phyloP scores from a whole-genome alignment of 2,329 filamentous ascomycete genomes.

The Colletotrichum simmondsii region DNA sequence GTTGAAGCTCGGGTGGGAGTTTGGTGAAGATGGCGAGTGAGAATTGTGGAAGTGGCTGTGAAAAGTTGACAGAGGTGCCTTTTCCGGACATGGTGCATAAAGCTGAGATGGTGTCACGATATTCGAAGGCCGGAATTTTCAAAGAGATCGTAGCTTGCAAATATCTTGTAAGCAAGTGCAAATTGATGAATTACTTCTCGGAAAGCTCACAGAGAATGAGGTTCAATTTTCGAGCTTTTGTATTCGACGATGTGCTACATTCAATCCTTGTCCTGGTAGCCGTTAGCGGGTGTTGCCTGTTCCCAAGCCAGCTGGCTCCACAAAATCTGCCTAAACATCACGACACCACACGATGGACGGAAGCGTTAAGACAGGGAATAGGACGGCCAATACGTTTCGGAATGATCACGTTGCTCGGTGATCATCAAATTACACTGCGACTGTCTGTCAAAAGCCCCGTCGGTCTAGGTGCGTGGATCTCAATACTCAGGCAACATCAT shows the following conservation, averaged over 20 bases:
- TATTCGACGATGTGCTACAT: not conserved
- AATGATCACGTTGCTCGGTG: no score
- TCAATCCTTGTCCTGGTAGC: not conserved
- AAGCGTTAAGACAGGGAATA: not conserved
- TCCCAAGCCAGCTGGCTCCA: not conserved
- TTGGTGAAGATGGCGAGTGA: not conserved
- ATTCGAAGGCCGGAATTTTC: not conserved
- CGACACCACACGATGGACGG: not conserved
- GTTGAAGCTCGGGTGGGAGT: constrained; percentile 2
- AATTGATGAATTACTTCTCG: not conserved
- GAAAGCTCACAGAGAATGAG: not conserved
- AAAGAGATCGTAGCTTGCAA: not conserved
- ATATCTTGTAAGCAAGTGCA: not conserved
- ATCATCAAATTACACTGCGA: no score
- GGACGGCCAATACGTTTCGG: not conserved
- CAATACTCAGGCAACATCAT: no score
- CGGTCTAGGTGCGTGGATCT: no score
- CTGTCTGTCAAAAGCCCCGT: no score
- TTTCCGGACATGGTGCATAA: not conserved
- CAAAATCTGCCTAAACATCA: not conserved
- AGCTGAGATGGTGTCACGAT: not conserved
- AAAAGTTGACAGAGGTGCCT: not conserved
- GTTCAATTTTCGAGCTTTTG: not conserved
- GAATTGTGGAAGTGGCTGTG: not conserved
- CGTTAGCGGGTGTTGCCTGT: not conserved